Base-by-base conservation (phyloP, 1,284 basidiomycete species). In the Ustilago trichophora region DNA sequence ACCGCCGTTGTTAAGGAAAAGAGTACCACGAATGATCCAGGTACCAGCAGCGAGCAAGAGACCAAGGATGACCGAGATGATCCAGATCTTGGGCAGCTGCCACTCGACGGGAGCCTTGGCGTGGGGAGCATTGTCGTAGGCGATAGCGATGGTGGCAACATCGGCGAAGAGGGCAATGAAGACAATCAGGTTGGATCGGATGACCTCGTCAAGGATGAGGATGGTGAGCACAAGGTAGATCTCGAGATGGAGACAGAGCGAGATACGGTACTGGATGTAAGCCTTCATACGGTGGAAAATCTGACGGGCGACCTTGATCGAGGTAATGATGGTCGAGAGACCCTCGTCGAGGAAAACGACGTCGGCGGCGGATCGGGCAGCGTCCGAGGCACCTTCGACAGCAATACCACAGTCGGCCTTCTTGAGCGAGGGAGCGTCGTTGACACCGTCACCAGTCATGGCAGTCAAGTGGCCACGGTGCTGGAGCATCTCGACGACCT, bases 261-360 rank as follows among this genome's bases (percentile, higher is more conserved):
- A 79, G 77, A 78, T 73, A 80, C 80, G 80, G 64, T 82, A 82
- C 67, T 82, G 78, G 64, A 84, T 84, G 80, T 83, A 83, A 51
- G 84, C 85, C 81, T 85, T 85, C 85, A 86, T 85, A 50, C 85
- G 84, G 76, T 86, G 85, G 83, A 86, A 86, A 69, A 86, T 86
- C 77, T 86, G 85, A 52, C 85, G 83, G 19, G 85, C 85, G 19
- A 85, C 85, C 80, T 86, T 86, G 82, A 86, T 86, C 58, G 85
- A 82, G 38, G 85, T 86, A 73, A 86, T 86, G 68, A 85, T 85
- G 51, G 83, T 84, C 35, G 81, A 82, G 38, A 83, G 72, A 77
- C 83, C 83, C 67, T 83, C 83, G 71, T 83, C 83, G 80, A 86
- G 82, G 83, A 86, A 86, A 46, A 86, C 85, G 62, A 85, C 84